Evolutionary conservation across 2,329 filamentous ascomycete species (phyloP).

Genomic region (Aspergillus persii): DNA sequence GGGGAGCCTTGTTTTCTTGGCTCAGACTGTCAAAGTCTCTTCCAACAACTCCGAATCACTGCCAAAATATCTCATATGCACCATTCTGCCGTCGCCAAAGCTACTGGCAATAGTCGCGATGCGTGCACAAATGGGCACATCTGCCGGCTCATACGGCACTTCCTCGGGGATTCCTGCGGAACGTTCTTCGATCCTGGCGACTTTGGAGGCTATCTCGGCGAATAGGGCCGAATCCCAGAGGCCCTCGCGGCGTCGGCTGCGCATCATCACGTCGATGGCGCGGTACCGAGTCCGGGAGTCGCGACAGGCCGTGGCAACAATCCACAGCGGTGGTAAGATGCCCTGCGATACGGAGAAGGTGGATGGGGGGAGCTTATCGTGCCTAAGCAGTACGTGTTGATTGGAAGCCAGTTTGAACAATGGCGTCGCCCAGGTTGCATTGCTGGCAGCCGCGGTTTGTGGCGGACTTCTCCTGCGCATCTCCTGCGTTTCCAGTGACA

Average conservation of each 20-base stretch:
- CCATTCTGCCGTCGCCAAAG: slow-evolving; percentile 7
- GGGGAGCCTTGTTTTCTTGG: no score
- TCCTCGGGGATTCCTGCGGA: slow-evolving; percentile 6
- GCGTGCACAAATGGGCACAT: slow-evolving; percentile 7
- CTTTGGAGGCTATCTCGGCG: slow-evolving; percentile 16
- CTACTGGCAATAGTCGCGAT: slow-evolving; percentile 1
- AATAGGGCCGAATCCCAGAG: slow-evolving; percentile 58
- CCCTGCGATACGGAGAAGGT: slow-evolving; percentile 62
- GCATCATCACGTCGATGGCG: slow-evolving; percentile 61
- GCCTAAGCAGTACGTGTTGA: background rate
- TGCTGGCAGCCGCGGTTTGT: slow-evolving; percentile 4
- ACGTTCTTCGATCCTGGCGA: slow-evolving; percentile 21
- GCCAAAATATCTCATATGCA: slow-evolving; percentile 4
- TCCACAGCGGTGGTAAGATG: slow-evolving; percentile 63
- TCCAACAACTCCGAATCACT: background rate
- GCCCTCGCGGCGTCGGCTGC: slow-evolving; percentile 62
- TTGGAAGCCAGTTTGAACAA: background rate
- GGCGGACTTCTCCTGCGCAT: background rate
- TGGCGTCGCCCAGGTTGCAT: background rate
- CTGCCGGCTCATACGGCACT: background rate
- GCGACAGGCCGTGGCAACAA: slow-evolving; percentile 66
- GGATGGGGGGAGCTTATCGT: slow-evolving; percentile 3
- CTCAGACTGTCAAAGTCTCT: background rate
- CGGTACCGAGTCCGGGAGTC: slow-evolving; percentile 56
- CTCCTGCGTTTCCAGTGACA: background rate